phyloP scores from a whole-genome alignment of 768 basidiomycete genomes.

The Albatrellus ellisii region DNA sequence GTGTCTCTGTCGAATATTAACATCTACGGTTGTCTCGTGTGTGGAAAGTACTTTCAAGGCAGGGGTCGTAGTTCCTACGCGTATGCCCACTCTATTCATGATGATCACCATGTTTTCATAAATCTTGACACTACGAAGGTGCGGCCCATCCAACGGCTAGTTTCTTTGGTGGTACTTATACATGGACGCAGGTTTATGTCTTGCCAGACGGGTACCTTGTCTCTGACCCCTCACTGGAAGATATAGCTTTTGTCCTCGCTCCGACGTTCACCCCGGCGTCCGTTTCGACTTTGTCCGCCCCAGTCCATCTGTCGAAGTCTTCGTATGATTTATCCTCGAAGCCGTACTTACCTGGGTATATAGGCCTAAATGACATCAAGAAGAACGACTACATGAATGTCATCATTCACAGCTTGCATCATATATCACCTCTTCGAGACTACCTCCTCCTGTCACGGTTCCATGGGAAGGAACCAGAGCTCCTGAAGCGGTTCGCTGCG shows the following conservation, averaged over 20 bases:
- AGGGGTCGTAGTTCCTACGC: slow-evolving; percentile 89
- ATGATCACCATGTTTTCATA: slow-evolving; percentile 98
- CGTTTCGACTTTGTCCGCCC: slow-evolving; percentile 41
- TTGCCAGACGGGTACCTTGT: slow-evolving; percentile 96
- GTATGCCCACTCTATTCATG: slow-evolving; percentile 93
- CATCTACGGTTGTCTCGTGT: slow-evolving; percentile 93
- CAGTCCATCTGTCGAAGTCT: slow-evolving; percentile 48
- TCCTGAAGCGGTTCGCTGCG: slow-evolving; percentile 75
- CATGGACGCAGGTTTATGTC: slow-evolving; percentile 70
- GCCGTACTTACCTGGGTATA: slow-evolving; percentile 84
- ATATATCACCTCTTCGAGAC: slow-evolving; percentile 82
- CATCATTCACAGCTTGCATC: slow-evolving; percentile 85
- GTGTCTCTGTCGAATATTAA: slow-evolving; percentile 95
- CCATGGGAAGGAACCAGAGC: slow-evolving; percentile 67
- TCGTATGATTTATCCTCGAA: slow-evolving; percentile 78
- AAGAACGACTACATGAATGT: slow-evolving; percentile 97
- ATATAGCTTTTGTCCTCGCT: slow-evolving; percentile 82
- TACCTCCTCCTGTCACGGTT: slow-evolving; percentile 71
- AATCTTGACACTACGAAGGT: slow-evolving; percentile 92
- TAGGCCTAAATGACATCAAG: slow-evolving; percentile 97
- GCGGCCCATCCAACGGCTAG: too few relatives aligned
- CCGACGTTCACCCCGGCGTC: slow-evolving; percentile 68
- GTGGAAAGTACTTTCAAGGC: slow-evolving; percentile 98
- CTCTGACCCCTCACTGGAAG: slow-evolving; percentile 91
- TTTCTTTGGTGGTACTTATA: too few relatives aligned